Conservation (phyloP, 768 basidiomycete species). For the Serendipita sp. region DNA sequence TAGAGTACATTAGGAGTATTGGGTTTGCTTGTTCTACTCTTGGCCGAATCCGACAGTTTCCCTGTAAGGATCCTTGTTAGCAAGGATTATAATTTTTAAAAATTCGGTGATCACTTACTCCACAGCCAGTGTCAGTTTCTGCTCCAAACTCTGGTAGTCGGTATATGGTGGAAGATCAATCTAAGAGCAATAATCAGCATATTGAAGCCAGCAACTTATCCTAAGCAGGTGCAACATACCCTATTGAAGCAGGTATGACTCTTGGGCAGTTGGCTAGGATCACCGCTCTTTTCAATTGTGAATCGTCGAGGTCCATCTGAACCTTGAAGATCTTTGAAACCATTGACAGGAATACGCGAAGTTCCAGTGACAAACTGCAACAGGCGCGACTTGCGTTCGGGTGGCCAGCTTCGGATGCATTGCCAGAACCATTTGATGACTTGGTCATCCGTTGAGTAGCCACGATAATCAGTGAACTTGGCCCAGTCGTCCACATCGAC, state of each 20-base stretch:
- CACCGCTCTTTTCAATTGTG: constrained; percentile 97
- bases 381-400: constrained; percentile 91
- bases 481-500: constrained; percentile 73
- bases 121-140: constrained; percentile 86
- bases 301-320: constrained; percentile 94
- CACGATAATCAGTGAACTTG: constrained; percentile 97
- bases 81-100: constrained; percentile 8
- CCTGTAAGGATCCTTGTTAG: constrained; percentile 23
- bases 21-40: constrained; percentile 34
- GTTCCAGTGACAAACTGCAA: constrained; percentile 96
- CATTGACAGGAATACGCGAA: constrained; percentile 92
- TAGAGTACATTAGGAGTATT: constrained; percentile 1
- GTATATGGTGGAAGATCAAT: constrained; percentile 98
- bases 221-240: constrained; percentile 11
- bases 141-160: constrained; percentile 83
- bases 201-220: background rate
- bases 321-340: constrained; percentile 96
- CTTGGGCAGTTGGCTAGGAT: constrained; percentile 92
- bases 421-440: constrained; percentile 99
- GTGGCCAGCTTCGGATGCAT: constrained; percentile 92
- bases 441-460: constrained; percentile 86
- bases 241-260: constrained; percentile 69
- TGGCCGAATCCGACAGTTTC: constrained; percentile 92
- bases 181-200: constrained; percentile 23
- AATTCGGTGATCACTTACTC: constrained; percentile 41